phyloP scores from a whole-genome alignment of 345 rosid genomes.

The Cardiospermum halicacabum region DNA sequence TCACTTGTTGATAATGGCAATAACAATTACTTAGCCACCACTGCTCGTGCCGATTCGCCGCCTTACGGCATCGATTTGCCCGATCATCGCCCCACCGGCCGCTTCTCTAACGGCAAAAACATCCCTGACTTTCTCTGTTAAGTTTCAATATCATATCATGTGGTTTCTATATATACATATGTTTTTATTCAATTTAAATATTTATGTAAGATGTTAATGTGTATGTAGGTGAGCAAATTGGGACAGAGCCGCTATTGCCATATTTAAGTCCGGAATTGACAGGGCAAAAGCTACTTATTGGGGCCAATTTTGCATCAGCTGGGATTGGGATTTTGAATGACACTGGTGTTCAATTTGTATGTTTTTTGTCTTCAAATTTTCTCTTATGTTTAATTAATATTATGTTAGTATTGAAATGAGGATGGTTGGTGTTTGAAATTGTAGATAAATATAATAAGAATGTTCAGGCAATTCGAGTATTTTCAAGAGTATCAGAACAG shows the following conservation, averaged over 20 bases:
- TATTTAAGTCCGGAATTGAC: conserved; percentile 65
- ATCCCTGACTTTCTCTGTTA: conserved; percentile 85
- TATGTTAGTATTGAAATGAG: too few relatives aligned
- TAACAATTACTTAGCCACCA: conserved; percentile 65
- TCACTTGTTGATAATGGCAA: conserved; percentile 78
- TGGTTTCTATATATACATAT: neutral
- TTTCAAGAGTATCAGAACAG: conserved; percentile 65
- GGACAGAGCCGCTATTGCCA: conserved; percentile 64
- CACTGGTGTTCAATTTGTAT: conserved; percentile 87
- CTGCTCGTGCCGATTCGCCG: conserved; percentile 69
- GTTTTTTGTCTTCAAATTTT: conserved; percentile 9
- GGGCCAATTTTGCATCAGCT: conserved; percentile 96
- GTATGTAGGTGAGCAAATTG: conserved; percentile 56
- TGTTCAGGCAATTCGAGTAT: conserved; percentile 50
- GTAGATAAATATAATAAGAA: conserved; percentile 73
- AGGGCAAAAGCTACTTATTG: conserved; percentile 55
- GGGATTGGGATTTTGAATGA: conserved; percentile 92
- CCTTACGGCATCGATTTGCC: conserved; percentile 92
- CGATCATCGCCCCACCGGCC: conserved; percentile 60
- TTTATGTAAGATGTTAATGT: neutral
- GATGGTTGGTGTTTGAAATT: neutral
- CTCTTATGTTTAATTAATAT: too few relatives aligned
- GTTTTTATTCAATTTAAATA: neutral
- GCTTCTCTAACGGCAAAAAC: conserved; percentile 85
- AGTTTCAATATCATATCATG: neutral